phyloP scores from a whole-genome alignment of 257 asterid genomes.

The Apocynum venetum region DNA sequence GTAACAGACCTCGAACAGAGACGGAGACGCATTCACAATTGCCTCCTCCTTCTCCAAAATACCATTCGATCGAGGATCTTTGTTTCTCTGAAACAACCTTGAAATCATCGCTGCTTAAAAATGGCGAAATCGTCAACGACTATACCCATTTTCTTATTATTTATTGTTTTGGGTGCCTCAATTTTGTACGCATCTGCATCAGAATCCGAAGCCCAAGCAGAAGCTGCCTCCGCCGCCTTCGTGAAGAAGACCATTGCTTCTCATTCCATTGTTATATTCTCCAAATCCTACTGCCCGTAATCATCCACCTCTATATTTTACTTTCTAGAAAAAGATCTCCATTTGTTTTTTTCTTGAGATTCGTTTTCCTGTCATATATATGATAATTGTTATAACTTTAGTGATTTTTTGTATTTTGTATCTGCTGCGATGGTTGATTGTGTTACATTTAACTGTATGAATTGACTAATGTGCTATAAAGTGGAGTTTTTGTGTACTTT shows the following conservation, averaged over 20 bases:
- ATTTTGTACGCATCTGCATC: constrained; percentile 7
- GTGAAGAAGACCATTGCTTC: constrained; percentile 63
- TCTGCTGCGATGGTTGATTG: neutral
- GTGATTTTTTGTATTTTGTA: neutral
- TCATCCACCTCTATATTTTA: neutral
- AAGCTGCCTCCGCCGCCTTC: constrained; percentile 30
- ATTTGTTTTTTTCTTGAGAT: neutral
- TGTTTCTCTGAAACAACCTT: neutral
- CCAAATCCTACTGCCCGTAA: constrained; percentile 94
- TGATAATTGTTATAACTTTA: neutral
- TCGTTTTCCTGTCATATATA: neutral
- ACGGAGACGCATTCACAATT: too few species aligned
- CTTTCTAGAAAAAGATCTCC: neutral
- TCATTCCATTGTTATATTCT: constrained; percentile 71
- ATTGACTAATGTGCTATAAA: neutral
- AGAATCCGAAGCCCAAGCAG: constrained; percentile 17
- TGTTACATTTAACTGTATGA: neutral
- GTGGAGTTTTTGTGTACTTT: neutral
- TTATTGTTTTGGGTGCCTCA: constrained; percentile 2
- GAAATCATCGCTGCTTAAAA: neutral
- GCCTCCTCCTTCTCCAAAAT: neutral
- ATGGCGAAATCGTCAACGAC: constrained; percentile 20
- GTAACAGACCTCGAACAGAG: too few species aligned
- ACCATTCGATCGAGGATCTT: neutral
- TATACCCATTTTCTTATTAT: neutral